Conservation (phyloP, 1,139 yeast species). For the Magnusiomyces suaveolens region DNA sequence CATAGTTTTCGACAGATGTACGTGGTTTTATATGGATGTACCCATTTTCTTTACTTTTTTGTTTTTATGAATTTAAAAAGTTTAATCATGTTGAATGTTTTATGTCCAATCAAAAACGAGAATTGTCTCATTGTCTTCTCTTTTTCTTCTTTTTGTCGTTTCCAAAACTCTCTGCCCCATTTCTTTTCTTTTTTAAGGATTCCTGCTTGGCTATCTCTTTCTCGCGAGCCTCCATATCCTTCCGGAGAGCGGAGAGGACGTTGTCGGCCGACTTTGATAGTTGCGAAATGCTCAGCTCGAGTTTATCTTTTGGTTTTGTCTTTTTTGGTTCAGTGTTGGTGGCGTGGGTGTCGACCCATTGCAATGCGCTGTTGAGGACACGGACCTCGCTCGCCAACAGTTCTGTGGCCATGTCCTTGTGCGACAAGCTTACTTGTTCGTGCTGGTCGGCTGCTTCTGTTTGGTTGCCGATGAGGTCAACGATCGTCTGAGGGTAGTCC, state of each 20-base stretch:
- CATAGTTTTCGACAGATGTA: not conserved
- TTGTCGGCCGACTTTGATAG: not conserved
- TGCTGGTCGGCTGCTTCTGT: not conserved
- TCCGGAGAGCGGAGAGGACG: not conserved
- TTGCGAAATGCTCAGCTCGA: not conserved
- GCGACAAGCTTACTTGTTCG: constrained; percentile 19
- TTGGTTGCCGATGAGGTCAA: constrained; percentile 5
- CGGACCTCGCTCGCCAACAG: constrained; percentile 23
- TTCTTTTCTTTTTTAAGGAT: not conserved
- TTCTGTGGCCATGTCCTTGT: constrained; percentile 21
- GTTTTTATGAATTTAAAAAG: not conserved
- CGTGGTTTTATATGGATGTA: not conserved
- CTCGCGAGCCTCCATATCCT: not conserved
- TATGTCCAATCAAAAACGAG: no score
- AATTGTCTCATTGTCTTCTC: no score
- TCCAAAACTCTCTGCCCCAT: not conserved
- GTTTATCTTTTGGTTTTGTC: not conserved
- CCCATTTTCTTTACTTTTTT: not conserved
- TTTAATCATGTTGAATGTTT: no score
- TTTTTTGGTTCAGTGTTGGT: not conserved
- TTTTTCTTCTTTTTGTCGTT: constrained; percentile 1
- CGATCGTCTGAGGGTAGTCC: constrained; percentile 15
- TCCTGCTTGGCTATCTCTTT: not conserved
- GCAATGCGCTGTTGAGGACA: constrained; percentile 14
- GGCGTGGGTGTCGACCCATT: constrained; percentile 6